Evolutionary conservation across 805 yeast genomes (phyloP).

Genomic region (Cyberlindnera bimundalis): DNA sequence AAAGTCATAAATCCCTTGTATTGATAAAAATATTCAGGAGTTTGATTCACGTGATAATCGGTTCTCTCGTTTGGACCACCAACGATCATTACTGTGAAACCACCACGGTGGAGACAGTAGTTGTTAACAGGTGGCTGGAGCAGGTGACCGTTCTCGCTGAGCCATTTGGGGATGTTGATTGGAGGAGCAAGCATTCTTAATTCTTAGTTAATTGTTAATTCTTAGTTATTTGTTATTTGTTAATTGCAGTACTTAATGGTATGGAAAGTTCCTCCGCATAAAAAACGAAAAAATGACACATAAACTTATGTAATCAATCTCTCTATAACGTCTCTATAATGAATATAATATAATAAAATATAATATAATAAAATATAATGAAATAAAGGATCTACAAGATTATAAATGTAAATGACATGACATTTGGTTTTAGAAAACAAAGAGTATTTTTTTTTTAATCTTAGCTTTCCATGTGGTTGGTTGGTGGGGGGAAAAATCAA

Average conservation of each 20-base stretch:
- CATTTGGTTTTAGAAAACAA: neutral
- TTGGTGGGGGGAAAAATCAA: neutral
- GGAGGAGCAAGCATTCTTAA: constrained; percentile 56
- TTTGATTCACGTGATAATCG: constrained; percentile 89
- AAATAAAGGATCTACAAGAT: too few species aligned
- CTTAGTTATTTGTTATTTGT: too few species aligned
- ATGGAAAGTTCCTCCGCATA: too few species aligned
- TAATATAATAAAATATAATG: too few species aligned
- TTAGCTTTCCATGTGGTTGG: too few species aligned
- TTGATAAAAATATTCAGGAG: constrained; percentile 92
- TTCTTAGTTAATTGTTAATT: too few species aligned
- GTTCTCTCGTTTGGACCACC: constrained; percentile 96
- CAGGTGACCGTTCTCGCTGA: constrained; percentile 67
- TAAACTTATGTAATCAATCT: too few species aligned
- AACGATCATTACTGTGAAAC: constrained; percentile 91
- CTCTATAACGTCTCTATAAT: too few species aligned
- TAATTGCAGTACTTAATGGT: too few species aligned
- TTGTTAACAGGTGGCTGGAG: constrained; percentile 92
- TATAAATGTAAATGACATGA: constrained; percentile 1
- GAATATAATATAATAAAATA: too few species aligned
- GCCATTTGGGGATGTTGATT: constrained; percentile 77
- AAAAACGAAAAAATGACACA: neutral
- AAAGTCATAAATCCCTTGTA: constrained; percentile 83
- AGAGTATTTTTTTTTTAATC: too few species aligned
- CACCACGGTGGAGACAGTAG: constrained; percentile 85